phyloP scores from a whole-genome alignment of 352 stramenopile genomes.

The Elongisporangium prolatum region DNA sequence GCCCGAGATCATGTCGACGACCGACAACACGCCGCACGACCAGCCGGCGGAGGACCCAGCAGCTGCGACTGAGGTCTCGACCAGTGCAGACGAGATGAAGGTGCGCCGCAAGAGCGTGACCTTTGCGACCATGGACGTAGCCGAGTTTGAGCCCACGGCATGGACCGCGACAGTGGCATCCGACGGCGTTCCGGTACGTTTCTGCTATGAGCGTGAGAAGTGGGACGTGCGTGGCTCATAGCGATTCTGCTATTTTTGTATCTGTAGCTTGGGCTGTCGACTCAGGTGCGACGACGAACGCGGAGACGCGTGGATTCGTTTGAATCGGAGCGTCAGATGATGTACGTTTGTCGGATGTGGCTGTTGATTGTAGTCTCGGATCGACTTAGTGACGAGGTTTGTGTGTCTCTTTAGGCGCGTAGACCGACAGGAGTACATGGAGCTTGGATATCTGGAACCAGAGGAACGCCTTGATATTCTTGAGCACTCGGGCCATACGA shows the following conservation, averaged over 20 bases:
- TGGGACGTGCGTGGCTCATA: conserved; percentile 3
- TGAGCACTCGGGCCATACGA: conserved; percentile 56
- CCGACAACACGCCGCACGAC: background rate
- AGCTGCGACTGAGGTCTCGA: background rate
- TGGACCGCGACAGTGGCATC: conserved; percentile 78
- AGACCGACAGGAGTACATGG: conserved; percentile 76
- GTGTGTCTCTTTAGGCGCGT: conserved; percentile 27
- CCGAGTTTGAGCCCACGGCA: conserved; percentile 81
- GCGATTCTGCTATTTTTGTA: background rate
- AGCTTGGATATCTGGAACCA: conserved; percentile 72
- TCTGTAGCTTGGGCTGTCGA: conserved; percentile 62
- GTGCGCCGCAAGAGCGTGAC: conserved; percentile 36
- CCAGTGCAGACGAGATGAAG: conserved; percentile 5
- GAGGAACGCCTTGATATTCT: conserved; percentile 76
- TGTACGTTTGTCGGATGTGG: conserved; percentile 15
- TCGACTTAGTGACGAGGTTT: background rate
- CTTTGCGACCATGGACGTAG: conserved; percentile 59
- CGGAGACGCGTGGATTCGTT: conserved; percentile 61
- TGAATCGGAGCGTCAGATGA: conserved; percentile 51
- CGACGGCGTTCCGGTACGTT: conserved; percentile 63
- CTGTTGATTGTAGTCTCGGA: background rate
- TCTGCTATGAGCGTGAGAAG: background rate
- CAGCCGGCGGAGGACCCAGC: conserved; percentile 5
- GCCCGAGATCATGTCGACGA: conserved; percentile 4
- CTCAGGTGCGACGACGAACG: conserved; percentile 54